Evolutionary conservation across 306 rosid genomes (phyloP), one percentile per base, ranked within the genome.

Genomic region (Castanea mollissima): DNA sequence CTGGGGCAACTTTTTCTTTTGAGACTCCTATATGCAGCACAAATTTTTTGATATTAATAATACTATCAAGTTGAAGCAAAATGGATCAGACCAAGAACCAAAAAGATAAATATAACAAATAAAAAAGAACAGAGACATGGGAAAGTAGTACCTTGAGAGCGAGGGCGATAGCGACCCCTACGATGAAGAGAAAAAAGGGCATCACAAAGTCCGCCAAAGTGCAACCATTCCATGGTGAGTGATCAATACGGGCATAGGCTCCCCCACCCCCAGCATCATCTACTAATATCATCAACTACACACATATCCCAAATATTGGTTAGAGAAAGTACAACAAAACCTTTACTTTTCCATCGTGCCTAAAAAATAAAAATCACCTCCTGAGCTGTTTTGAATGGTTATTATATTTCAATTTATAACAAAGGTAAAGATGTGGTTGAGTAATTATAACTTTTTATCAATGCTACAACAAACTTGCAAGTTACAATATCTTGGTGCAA

Each of bases 161-260:
- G 54, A 94, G 94, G 75, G 98, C 97, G 69, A 94, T 86, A 76
- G 96, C 92, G 35, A 90, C 97, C 21, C 98, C 98, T 55, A 94
- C 96, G 29, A 94, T 94, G 85, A 94, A 94, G 84, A 94, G 97
- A 87, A 92, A 94, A 87, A 94, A 94, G 59, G 98, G 98, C 97
- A 92, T 94, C 35, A 94, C 98, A 73, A 92, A 90, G 67, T 94
- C 98, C 0, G 98, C 97, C 83, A 90, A 85, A 5, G 98, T 94
- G 71, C 96, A 94, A n/a, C 98, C 97, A 67, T 94, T 92, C 97
- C 98, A 92, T 0, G 98, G 96, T 5, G 98, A 94, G 78, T 94
- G 98, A 71, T 94, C 98, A 55, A 94, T 94, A 6, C 89, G 85
- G 1, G 97, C 72, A 82, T 90, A 94, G 35, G 85, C 88, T 87